These are phyloP conservation scores for Exophiala alcalophila DNA, from an alignment of 2,329 filamentous ascomycete species.

Conservation along the genomic window DNA sequence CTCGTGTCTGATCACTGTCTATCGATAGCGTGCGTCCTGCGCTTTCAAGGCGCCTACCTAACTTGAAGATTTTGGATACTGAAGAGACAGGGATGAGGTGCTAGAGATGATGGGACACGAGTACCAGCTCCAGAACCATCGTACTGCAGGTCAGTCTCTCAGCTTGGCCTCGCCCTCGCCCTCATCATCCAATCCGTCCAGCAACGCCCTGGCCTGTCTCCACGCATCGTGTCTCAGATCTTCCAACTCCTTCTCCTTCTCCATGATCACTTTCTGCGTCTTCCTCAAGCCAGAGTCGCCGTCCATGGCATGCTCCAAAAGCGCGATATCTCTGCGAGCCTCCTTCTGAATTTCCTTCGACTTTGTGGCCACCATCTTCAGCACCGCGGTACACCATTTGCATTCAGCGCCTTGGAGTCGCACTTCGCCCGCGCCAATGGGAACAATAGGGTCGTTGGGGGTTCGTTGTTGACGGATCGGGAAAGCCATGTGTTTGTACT, in stretches of 20 bases:
- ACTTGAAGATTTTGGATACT: too few species aligned
- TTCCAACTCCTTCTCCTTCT: constrained; percentile 12
- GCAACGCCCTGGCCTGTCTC: constrained; percentile 4
- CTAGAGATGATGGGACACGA: too few species aligned
- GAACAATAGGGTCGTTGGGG: constrained; percentile 2
- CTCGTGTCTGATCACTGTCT: too few species aligned
- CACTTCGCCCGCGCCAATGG: background rate
- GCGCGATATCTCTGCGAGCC: constrained; percentile 12
- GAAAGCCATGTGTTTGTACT: background rate
- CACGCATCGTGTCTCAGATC: constrained; percentile 18
- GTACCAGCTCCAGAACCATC: too few species aligned
- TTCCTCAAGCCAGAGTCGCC: constrained; percentile 8
- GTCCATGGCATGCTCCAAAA: constrained; percentile 17
- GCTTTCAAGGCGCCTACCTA: too few species aligned
- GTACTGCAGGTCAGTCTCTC: background rate
- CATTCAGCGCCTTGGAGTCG: constrained; percentile 5
- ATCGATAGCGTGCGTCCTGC: too few species aligned
- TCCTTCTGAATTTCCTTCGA: constrained; percentile 20
- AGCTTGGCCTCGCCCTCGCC: background rate
- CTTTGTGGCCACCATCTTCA: constrained; percentile 21
- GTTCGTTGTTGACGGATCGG: background rate
- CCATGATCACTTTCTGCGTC: constrained; percentile 11
- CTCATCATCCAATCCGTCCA: constrained; percentile 2
- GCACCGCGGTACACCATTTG: constrained; percentile 18
- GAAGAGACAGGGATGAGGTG: too few species aligned